A percentile compares a stretch with the other conserved stretches of the same genome.
phyloP scores from a whole-genome alignment of 768 basidiomycete species.

The Pholiota microspora region DNA sequence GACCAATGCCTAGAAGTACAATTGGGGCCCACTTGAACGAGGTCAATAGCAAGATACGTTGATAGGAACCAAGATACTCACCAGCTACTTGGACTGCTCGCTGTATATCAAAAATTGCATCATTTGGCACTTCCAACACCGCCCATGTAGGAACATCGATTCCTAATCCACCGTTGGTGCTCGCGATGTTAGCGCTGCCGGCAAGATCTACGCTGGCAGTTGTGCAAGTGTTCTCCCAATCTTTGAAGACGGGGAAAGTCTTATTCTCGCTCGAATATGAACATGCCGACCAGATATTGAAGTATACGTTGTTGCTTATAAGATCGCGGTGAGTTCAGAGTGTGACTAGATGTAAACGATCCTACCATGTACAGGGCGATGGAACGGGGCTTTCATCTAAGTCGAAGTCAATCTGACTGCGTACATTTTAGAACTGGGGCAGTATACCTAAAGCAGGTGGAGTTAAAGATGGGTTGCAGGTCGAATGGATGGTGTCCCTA shows the following conservation, averaged over 20 bases:
- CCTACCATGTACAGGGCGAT: constrained; percentile 23
- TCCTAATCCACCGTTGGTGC: constrained; percentile 2
- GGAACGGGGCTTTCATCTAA: constrained; percentile 14
- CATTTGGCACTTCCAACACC: constrained; percentile 17
- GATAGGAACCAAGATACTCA: constrained; percentile 19
- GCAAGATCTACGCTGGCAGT: constrained; percentile 11
- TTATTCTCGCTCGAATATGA: constrained; percentile 22
- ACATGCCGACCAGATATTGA: constrained; percentile 28
- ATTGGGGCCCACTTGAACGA: too few relatives aligned
- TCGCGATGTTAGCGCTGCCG: constrained; percentile 4
- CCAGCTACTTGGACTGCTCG: constrained; percentile 20
- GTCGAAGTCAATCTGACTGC: too few relatives aligned
- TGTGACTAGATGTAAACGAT: background rate
- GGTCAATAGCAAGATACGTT: too few relatives aligned
- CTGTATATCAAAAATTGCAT: constrained; percentile 21
- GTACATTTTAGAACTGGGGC: background rate
- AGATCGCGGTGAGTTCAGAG: background rate
- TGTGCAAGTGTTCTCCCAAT: constrained; percentile 20
- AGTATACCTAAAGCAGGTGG: constrained; percentile 12
- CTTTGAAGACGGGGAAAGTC: constrained; percentile 19
- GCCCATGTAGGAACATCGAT: constrained; percentile 19
- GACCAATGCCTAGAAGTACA: background rate
- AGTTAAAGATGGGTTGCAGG: constrained; percentile 2
- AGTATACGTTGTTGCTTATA: constrained; percentile 29
- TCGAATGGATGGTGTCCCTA: constrained; percentile 12